Evolutionary conservation across 2,329 filamentous ascomycete genomes (phyloP).

Genomic region (Pseudocercospora macadamiae): DNA sequence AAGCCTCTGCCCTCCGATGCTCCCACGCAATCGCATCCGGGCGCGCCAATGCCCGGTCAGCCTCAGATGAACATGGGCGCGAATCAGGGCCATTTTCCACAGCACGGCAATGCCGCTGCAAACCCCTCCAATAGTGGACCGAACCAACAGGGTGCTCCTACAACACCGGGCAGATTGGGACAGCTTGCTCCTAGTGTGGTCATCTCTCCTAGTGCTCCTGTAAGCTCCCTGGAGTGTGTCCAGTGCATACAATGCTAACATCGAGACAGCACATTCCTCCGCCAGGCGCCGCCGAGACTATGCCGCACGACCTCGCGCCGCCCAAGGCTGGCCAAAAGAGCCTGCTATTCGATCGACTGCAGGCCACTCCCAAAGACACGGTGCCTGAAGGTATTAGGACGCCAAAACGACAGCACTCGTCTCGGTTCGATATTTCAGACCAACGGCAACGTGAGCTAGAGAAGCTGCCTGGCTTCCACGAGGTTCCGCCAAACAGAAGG

Average conservation of each 20-base stretch:
- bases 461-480: conserved; percentile 96
- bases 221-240: conserved; percentile 53
- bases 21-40: conserved; percentile 50
- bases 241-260: conserved; percentile 13
- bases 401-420: conserved; percentile 95
- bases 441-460: conserved; percentile 87
- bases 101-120: conserved; percentile 24
- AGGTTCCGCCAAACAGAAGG: conserved; percentile 90
- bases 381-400: conserved; percentile 93
- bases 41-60: conserved; percentile 37
- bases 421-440: conserved; percentile 95
- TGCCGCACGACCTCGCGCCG: conserved; percentile 94
- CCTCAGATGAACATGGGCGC: conserved; percentile 26
- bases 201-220: conserved; percentile 91
- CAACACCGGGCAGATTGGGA: conserved; percentile 35
- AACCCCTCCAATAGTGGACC: conserved; percentile 22
- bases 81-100: conserved; percentile 28
- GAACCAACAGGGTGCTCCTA: conserved; percentile 28
- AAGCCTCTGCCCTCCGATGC: conserved; percentile 67
- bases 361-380: conserved; percentile 87
- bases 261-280: conserved; percentile 77
- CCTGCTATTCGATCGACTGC: conserved; percentile 81
- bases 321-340: conserved; percentile 92
- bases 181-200: conserved; percentile 72
- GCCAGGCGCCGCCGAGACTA: conserved; percentile 91